phyloP scores from a whole-genome alignment of 176 grass and related monocot genomes.

The Pontederia paniculata region DNA sequence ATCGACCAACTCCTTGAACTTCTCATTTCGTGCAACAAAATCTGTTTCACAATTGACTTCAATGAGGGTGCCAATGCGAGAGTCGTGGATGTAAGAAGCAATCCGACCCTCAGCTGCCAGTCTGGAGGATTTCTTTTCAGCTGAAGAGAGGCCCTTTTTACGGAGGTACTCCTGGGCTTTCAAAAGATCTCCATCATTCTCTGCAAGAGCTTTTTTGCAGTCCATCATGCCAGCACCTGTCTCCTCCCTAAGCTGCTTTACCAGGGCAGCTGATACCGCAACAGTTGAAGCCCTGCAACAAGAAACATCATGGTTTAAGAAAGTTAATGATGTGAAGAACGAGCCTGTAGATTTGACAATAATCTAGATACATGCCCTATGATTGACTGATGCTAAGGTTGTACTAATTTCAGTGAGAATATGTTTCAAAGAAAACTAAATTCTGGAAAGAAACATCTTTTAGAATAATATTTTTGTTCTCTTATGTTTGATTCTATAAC shows the following conservation, averaged over 20 bases:
- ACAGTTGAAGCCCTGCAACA: conserved; percentile 57
- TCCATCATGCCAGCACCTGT: conserved; percentile 99
- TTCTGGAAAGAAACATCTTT: too few species aligned
- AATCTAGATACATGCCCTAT: conserved; percentile 80
- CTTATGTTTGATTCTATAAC: neutral
- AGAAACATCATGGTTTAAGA: neutral
- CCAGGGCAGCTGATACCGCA: conserved; percentile 65
- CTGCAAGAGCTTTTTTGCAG: conserved; percentile 86
- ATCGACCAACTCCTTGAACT: conserved; percentile 82
- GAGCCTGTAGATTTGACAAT: conserved; percentile 84
- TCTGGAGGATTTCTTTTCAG: conserved; percentile 92
- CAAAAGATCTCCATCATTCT: conserved; percentile 64
- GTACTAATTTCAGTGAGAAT: too few species aligned
- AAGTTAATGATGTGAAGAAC: too few species aligned
- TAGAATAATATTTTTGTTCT: too few species aligned
- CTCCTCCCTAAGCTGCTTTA: conserved; percentile 94
- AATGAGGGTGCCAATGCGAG: conserved; percentile 76
- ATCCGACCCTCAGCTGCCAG: conserved; percentile 73
- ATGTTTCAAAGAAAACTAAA: too few species aligned
- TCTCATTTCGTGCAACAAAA: conserved; percentile 87
- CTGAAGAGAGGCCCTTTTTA: conserved; percentile 96
- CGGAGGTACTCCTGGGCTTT: conserved; percentile 83
- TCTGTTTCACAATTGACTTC: conserved; percentile 94
- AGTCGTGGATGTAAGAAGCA: conserved; percentile 83
- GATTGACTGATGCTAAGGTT: conserved; percentile 42